Evolutionary conservation across 805 yeast genomes (phyloP).

Genomic region (Wickerhamomyces alni): DNA sequence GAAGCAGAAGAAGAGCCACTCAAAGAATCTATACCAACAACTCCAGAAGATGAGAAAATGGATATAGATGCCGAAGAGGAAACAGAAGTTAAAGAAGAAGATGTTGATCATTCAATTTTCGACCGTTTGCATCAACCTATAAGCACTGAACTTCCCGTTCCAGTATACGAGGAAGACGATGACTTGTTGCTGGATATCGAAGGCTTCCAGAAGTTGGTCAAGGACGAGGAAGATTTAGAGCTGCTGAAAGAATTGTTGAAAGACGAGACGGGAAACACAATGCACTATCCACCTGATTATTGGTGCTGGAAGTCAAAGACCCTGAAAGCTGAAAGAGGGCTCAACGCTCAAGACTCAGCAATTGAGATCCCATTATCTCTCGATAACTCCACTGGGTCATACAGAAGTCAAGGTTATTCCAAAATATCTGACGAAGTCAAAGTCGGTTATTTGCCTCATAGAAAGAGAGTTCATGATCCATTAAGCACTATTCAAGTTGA

Average conservation of each 20-base stretch:
- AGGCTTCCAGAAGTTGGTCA: slow-evolving; percentile 46
- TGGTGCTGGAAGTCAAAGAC: slow-evolving; percentile 65
- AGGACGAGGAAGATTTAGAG: slow-evolving; percentile 70
- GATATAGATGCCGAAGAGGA: slow-evolving; percentile 12
- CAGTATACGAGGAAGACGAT: slow-evolving; percentile 45
- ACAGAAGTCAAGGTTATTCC: slow-evolving; percentile 65
- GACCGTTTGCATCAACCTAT: slow-evolving; percentile 45
- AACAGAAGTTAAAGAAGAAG: slow-evolving; percentile 13
- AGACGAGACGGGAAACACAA: slow-evolving; percentile 1
- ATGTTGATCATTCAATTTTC: slow-evolving; percentile 18
- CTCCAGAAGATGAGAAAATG: slow-evolving; percentile 26
- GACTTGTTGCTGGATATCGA: slow-evolving; percentile 34
- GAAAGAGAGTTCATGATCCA: slow-evolving; percentile 63
- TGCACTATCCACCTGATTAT: slow-evolving; percentile 30
- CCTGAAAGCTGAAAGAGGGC: slow-evolving; percentile 16
- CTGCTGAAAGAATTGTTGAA: slow-evolving; percentile 42
- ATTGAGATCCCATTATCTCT: slow-evolving; percentile 19
- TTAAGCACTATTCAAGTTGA: slow-evolving; percentile 62
- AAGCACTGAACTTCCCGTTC: slow-evolving; percentile 37
- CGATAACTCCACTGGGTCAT: slow-evolving; percentile 49
- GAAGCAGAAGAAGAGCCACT: slow-evolving; percentile 18
- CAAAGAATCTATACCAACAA: slow-evolving; percentile 22
- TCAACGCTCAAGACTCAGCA: slow-evolving; percentile 21
- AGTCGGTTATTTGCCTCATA: slow-evolving; percentile 74
- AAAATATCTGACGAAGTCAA: slow-evolving; percentile 72